Evolutionary conservation across 2,329 filamentous ascomycete species (phyloP).

Genomic region (Erysiphe pulchra): DNA sequence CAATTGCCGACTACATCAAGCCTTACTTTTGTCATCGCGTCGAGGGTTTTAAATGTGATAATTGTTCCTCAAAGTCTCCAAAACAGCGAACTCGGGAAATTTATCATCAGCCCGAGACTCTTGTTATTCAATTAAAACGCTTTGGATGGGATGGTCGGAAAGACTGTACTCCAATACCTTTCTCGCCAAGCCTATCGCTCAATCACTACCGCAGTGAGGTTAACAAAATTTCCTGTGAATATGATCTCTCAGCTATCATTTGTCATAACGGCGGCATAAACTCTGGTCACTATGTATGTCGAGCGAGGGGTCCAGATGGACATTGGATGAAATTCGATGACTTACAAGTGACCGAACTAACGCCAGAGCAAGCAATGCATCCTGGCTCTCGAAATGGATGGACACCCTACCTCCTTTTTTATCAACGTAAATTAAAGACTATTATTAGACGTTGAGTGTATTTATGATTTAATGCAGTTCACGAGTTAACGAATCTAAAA

Average conservation of each 20-base stretch:
- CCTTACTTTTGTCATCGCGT: conserved; percentile 2
- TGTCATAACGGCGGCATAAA: conserved; percentile 8
- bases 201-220: conserved; percentile 2
- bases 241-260: conserved; percentile 12
- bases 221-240: conserved; percentile 4
- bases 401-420: conserved; percentile 1
- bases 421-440: not conserved
- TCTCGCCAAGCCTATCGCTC: conserved; percentile 9
- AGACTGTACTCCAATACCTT: conserved; percentile 5
- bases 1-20: conserved; percentile 7
- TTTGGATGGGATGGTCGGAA: conserved; percentile 3
- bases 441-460: not conserved
- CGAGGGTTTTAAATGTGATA: conserved; percentile 2
- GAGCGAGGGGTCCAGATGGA: conserved; percentile 5
- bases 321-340: conserved; percentile 9
- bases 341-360: conserved; percentile 3
- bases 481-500: not conserved
- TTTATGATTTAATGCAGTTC: not conserved
- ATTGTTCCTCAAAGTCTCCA: conserved; percentile 1
- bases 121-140: conserved; percentile 5
- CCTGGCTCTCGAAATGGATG: not conserved
- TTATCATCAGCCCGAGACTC: conserved; percentile 10
- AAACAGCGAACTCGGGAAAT: conserved; percentile 8
- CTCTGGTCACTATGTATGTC: conserved; percentile 9
- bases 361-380: conserved; percentile 1